These are phyloP conservation scores for Primulina huaijiensis DNA, from an alignment of 257 asterid species.

Conservation along the genomic window DNA sequence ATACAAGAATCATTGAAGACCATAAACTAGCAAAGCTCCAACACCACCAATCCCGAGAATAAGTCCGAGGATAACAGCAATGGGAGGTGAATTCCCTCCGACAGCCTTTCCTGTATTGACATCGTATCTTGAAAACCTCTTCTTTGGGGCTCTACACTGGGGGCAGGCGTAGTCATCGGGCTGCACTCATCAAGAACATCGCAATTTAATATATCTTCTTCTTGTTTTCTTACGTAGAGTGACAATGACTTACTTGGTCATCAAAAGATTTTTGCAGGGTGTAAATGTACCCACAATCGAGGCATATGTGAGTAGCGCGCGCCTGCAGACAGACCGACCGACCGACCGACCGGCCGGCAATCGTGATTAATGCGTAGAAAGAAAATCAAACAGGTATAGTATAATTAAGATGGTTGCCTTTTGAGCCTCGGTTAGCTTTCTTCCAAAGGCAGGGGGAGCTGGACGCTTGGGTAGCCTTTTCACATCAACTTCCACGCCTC, in stretches of 20 bases:
- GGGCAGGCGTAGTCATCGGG: conserved; percentile 84
- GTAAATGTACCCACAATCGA: conserved; percentile 94
- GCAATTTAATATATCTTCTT: not conserved
- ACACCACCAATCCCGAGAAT: conserved; percentile 80
- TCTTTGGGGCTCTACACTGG: conserved; percentile 93
- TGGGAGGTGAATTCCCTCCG: conserved; percentile 88
- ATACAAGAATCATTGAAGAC: conserved; percentile 53
- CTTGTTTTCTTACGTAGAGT: not conserved
- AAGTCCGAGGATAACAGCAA: conserved; percentile 88
- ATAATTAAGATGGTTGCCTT: conserved; percentile 46
- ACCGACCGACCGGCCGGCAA: not conserved
- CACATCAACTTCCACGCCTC: conserved; percentile 86
- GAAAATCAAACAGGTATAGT: not conserved
- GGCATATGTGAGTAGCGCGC: conserved; percentile 95
- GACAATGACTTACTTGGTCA: conserved; percentile 65
- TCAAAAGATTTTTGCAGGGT: conserved; percentile 73
- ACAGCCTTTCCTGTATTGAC: conserved; percentile 74
- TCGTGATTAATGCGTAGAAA: not conserved
- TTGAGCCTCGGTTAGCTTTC: conserved; percentile 78
- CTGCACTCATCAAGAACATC: conserved; percentile 34
- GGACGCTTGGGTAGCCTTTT: conserved; percentile 90
- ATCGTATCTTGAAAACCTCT: conserved; percentile 88
- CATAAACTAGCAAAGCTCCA: conserved; percentile 51
- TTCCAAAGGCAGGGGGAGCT: conserved; percentile 91
- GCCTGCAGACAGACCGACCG: conserved; percentile 38